Evolutionary conservation across 2,329 filamentous ascomycete species (phyloP), one percentile per base, ranked within the genome.

Genomic region (Bisporella sp.): DNA sequence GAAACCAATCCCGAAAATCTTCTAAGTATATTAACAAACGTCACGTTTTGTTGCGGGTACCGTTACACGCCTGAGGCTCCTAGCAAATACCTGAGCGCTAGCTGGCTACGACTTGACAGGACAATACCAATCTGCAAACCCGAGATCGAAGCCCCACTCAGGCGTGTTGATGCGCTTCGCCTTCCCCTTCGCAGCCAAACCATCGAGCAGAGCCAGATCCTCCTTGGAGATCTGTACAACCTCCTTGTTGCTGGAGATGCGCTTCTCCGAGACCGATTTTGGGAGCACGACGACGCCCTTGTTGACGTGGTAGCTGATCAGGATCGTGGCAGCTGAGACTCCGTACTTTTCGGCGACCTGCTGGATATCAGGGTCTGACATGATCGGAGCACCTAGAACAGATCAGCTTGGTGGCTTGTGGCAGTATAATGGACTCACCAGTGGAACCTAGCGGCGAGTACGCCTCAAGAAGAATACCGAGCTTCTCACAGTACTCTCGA

Each of bases 251-350:
- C 13, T 9, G 9, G 9, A 9, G 35, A 39, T 39, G 9, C 35
- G 35, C 3, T 9, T 13, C 13, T 9, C 9, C 9, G 46, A 41
- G 12, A 32, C 30, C 12, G 82, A 86, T 69, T 88, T 88, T 62
- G 85, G 77, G 33, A 89, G 73, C 31, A 88, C 85, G n/a, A 81
- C 85, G 63, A 73, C 76, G 57, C 82, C 82, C 49, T 82, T 46
- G 42, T 37, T 42, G 13, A 87, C 82, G 5, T 40, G 45, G 31
- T 42, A 88, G 68, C 82, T 85, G 49, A 89, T 67, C 50, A 89
- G 69, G 4, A 89, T 72, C 0, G 78, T 77, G 0, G 76, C 75
- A 6, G 82, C 71, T 60, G 73, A 76, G 32, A 76, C 75, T 39
- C 77, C 71, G 61, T 81, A 77, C 69, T 81, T 80, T 64, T 81